Evolutionary conservation across 352 stramenopile species (phyloP).

Genomic region (Peronospora destructor): DNA sequence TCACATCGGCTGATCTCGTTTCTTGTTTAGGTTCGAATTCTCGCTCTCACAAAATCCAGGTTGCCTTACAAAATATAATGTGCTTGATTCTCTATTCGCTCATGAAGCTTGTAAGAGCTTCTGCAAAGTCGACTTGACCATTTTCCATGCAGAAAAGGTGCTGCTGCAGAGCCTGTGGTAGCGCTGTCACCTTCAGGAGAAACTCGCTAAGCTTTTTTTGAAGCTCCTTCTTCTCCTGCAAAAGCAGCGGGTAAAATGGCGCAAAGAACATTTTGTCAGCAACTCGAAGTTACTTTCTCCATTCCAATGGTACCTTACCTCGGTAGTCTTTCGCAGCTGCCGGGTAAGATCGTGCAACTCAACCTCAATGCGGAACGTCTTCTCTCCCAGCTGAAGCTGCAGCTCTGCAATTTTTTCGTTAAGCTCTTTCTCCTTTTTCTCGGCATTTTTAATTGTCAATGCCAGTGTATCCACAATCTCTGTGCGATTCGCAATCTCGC

Average conservation of each 20-base stretch:
- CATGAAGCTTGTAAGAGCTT: slow-evolving; percentile 73
- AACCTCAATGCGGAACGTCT: slow-evolving; percentile 55
- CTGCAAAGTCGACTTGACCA: slow-evolving; percentile 54
- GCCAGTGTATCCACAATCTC: slow-evolving; percentile 73
- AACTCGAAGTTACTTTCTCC: background rate
- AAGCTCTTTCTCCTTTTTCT: slow-evolving; percentile 48
- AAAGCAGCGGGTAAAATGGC: background rate
- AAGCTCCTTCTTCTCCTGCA: slow-evolving; percentile 71
- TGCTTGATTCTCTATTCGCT: slow-evolving; percentile 30
- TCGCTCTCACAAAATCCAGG: no score
- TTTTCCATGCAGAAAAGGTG: slow-evolving; percentile 54
- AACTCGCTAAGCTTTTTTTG: slow-evolving; percentile 77
- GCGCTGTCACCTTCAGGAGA: slow-evolving; percentile 62
- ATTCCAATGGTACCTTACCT: slow-evolving; percentile 33
- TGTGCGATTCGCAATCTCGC: slow-evolving; percentile 60
- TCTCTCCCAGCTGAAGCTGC: slow-evolving; percentile 52
- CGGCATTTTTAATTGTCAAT: slow-evolving; percentile 43
- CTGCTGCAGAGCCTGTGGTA: slow-evolving; percentile 62
- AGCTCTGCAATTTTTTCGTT: slow-evolving; percentile 38
- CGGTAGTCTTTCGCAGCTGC: slow-evolving; percentile 55
- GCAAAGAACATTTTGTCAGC: background rate
- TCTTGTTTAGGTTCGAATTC: no score
- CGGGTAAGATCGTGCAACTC: slow-evolving; percentile 46
- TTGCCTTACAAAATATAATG: no score
- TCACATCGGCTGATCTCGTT: no score